phyloP scores from a whole-genome alignment of 257 asterid species.

The Echium plantagineum region DNA sequence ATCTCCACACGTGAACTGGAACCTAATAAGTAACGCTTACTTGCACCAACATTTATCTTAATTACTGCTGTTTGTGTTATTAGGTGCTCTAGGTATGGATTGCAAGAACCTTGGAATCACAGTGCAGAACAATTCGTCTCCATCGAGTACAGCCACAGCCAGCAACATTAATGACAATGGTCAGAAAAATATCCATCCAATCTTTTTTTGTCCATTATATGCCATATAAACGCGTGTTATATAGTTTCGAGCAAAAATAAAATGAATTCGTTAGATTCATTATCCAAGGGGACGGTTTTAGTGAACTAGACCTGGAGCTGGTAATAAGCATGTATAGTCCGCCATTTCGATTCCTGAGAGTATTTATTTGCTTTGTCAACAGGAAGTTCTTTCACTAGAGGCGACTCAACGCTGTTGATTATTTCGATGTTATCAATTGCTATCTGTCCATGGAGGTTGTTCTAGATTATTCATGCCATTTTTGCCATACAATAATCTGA shows the following conservation, averaged over 20 bases:
- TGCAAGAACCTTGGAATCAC: conserved; percentile 33
- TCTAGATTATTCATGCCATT: background rate
- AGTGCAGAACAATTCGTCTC: conserved; percentile 18
- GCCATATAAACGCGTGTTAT: background rate
- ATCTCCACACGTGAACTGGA: background rate
- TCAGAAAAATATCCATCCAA: conserved; percentile 6
- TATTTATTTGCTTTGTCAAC: conserved; percentile 7
- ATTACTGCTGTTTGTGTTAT: background rate
- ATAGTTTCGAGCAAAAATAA: background rate
- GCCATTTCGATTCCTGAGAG: background rate
- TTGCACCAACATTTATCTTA: background rate
- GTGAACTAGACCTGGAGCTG: background rate
- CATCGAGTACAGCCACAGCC: conserved; percentile 24
- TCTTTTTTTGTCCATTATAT: background rate
- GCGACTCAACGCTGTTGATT: conserved; percentile 26
- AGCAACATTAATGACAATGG: conserved; percentile 20
- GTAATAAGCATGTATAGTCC: background rate
- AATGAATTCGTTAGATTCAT: background rate
- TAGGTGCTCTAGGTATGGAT: conserved; percentile 59
- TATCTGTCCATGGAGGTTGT: conserved; percentile 15
- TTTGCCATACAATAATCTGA: background rate
- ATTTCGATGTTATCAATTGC: conserved; percentile 21
- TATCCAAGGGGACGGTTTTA: background rate
- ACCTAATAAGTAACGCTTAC: background rate
- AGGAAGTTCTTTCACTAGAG: conserved; percentile 19